phyloP scores from a whole-genome alignment of 768 basidiomycete species.

The Termitomyces eurrhizus region DNA sequence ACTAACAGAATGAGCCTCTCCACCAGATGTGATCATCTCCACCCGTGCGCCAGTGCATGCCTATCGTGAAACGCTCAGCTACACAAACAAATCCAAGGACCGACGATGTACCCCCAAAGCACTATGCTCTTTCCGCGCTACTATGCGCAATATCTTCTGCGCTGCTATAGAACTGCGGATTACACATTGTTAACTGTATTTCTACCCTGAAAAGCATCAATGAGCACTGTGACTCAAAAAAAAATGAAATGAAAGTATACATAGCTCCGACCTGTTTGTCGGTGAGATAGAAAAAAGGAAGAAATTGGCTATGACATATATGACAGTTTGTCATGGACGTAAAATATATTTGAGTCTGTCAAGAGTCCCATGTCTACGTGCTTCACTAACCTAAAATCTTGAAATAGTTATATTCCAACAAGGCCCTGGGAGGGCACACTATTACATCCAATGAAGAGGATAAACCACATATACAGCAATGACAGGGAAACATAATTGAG shows the following conservation, averaged over 20 bases:
- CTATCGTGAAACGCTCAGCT: conserved; percentile 29
- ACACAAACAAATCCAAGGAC: background rate
- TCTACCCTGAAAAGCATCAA: conserved; percentile 22
- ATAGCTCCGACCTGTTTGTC: background rate
- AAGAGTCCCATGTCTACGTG: no score
- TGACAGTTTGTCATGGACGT: no score
- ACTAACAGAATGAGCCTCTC: conserved; percentile 75
- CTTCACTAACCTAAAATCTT: no score
- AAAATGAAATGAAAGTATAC: background rate
- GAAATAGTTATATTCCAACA: no score
- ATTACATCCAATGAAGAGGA: no score
- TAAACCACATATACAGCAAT: no score
- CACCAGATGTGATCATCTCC: conserved; percentile 89
- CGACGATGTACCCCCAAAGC: conserved; percentile 63
- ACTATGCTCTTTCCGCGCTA: conserved; percentile 55
- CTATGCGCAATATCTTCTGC: conserved; percentile 59
- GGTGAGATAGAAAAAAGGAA: no score
- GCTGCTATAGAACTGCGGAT: conserved; percentile 92
- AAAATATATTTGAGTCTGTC: no score
- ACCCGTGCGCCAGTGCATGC: conserved; percentile 81
- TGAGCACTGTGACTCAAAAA: background rate
- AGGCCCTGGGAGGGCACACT: no score
- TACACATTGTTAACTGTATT: conserved; percentile 88
- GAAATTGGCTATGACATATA: no score
- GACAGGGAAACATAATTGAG: no score